phyloP scores from a whole-genome alignment of 2,329 filamentous ascomycete species.

The Aspergillus sp. region DNA sequence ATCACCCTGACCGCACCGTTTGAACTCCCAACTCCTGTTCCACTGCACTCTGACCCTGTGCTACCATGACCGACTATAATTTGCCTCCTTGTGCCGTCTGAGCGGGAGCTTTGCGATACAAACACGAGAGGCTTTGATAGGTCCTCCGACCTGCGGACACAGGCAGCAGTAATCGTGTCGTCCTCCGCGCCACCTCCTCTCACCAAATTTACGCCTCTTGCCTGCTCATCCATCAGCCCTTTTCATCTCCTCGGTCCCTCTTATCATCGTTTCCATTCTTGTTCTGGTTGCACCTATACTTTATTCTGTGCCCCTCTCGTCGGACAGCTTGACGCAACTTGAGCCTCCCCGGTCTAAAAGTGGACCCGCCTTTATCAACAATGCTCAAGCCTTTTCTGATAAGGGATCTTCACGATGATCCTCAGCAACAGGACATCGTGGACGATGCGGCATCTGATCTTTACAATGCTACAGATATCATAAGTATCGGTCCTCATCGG shows the following conservation, averaged over 20 bases:
- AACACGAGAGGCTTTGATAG: conserved; percentile 13
- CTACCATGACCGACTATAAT: conserved; percentile 11
- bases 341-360: conserved; percentile 2
- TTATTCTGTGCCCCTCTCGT: not conserved
- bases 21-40: conserved; percentile 3
- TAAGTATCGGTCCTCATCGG: not conserved
- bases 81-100: conserved; percentile 16
- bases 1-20: not conserved
- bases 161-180: conserved; percentile 25
- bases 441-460: conserved; percentile 19
- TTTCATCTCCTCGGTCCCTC: conserved; percentile 6
- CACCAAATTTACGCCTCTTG: not conserved
- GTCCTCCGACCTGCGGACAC: conserved; percentile 1
- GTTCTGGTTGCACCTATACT: not conserved
- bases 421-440: conserved; percentile 23
- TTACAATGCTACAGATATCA: conserved; percentile 6
- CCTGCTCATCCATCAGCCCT: not conserved
- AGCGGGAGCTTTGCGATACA: conserved; percentile 12
- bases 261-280: not conserved
- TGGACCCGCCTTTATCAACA: conserved; percentile 21
- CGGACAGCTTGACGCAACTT: not conserved
- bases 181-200: conserved; percentile 11
- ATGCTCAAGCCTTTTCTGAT: conserved; percentile 50
- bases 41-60: conserved; percentile 10
- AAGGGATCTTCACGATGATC: conserved; percentile 37